Conservation (phyloP, 2,329 filamentous ascomycete species). For the Penicillium hordei region DNA sequence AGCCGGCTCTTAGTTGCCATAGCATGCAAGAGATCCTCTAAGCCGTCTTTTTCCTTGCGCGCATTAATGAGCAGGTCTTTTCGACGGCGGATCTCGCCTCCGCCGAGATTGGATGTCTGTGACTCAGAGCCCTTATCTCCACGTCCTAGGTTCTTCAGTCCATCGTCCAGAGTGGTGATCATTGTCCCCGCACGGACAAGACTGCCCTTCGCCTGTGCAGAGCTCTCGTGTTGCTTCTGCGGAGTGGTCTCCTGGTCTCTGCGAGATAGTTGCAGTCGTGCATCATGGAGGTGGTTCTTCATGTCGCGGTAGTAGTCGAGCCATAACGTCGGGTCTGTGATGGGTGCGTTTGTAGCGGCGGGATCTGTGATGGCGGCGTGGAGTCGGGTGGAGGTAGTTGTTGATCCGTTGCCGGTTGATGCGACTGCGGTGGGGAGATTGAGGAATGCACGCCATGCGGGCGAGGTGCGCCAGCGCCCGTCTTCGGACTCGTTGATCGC, state of each 20-base stretch:
- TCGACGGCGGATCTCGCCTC: slow-evolving; percentile 60
- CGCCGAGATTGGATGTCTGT: slow-evolving; percentile 56
- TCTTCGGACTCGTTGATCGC: slow-evolving; percentile 59
- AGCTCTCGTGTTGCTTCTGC: slow-evolving; percentile 62
- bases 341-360: slow-evolving; percentile 35
- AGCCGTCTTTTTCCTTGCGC: slow-evolving; percentile 61
- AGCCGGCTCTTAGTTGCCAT: slow-evolving; percentile 54
- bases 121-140: slow-evolving; percentile 27
- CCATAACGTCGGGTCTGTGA: slow-evolving; percentile 59
- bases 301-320: slow-evolving; percentile 61
- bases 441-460: slow-evolving; percentile 59
- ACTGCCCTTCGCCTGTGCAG: slow-evolving; percentile 60
- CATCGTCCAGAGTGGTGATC: slow-evolving; percentile 58
- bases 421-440: slow-evolving; percentile 51
- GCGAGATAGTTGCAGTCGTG: slow-evolving; percentile 57
- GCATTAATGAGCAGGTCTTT: slow-evolving; percentile 59
- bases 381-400: slow-evolving; percentile 39
- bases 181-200: slow-evolving; percentile 58
- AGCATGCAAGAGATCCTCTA: slow-evolving; percentile 60
- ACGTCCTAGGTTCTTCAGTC: slow-evolving; percentile 46
- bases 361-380: slow-evolving; percentile 47
- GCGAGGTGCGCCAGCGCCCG: slow-evolving; percentile 57
- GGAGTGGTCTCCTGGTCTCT: slow-evolving; percentile 60
- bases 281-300: slow-evolving; percentile 61
- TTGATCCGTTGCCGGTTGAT: slow-evolving; percentile 28